phyloP scores from a whole-genome alignment of 1,284 basidiomycete genomes.

The Ustilago bromivora region DNA sequence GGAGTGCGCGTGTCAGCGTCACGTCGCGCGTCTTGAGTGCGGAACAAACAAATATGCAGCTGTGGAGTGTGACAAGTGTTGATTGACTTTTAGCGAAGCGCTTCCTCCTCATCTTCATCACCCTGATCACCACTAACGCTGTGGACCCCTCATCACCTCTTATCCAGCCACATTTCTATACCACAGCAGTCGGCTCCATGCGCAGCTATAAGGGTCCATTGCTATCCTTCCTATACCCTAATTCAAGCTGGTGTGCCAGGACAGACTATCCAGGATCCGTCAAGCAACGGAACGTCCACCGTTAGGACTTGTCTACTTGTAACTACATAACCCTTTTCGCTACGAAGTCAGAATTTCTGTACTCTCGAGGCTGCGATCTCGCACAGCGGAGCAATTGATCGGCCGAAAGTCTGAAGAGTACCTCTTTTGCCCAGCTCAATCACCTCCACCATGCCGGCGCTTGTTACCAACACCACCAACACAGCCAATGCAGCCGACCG shows the following conservation, averaged over 20 bases:
- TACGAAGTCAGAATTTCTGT: background rate
- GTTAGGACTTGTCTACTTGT: no score
- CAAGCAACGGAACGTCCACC: background rate
- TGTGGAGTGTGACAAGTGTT: slow-evolving; percentile 13
- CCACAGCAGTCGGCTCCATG: background rate
- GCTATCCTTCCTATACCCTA: background rate
- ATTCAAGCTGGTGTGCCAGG: background rate
- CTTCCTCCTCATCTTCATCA: slow-evolving; percentile 4
- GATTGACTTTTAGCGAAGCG: slow-evolving; percentile 10
- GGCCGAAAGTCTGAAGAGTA: background rate
- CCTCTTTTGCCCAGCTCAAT: background rate
- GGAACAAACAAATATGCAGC: slow-evolving; percentile 6
- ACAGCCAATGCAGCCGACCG: slow-evolving; percentile 28
- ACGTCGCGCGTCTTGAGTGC: slow-evolving; percentile 25
- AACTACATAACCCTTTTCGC: background rate
- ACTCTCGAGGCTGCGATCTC: background rate
- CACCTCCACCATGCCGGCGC: slow-evolving; percentile 28
- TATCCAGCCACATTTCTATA: background rate
- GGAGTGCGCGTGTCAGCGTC: slow-evolving; percentile 13
- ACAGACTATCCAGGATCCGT: background rate
- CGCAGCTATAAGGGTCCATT: background rate
- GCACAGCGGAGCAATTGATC: background rate
- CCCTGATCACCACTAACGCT: slow-evolving; percentile 1
- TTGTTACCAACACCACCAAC: slow-evolving; percentile 10
- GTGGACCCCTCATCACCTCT: background rate